Evolutionary conservation across 2,329 filamentous ascomycete species (phyloP), one percentile per base, ranked within the genome.

Genomic region (Stenocarpella maydis): DNA sequence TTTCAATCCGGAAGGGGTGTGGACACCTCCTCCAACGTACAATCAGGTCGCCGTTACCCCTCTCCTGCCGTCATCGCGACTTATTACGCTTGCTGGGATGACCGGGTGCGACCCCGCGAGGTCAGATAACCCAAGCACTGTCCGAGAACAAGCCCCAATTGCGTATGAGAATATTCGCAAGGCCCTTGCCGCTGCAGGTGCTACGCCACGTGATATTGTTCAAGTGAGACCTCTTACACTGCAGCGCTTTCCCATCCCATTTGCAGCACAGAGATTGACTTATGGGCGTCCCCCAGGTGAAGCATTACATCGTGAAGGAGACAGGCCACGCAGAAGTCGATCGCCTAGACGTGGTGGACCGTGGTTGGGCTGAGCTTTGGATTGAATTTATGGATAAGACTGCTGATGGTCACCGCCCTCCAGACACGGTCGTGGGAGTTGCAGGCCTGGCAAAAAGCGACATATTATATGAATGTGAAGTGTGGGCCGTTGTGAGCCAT

Each of bases 231-330:
- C 55, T 26, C 6, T 17, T 24, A 3, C 28, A 14, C n/a, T 3
- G 19, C 7, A 1, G 24, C 21, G 34, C 19, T 12, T 14, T 4
- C 21, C 17, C 26, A 14, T 45, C 19, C 4, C 24, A 24, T 26
- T 34, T 31, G 19, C 12, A 12, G 2, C 15, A 15, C 28, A 34
- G 28, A 5, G 2, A 24, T 41, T 50, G 52, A 67, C 34, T 26
- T 8, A n/a, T 17, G 21, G 24, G 28, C 10, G 17, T 67, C 26
- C 39, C 49, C 7, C 55, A 68, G 68, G 68, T 69, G 26, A 69
- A 67, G 43, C 68, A 69, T 12, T 69, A 69, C 52, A 67, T 69
- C 37, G 61, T 69, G 10, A 69, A 69, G 53, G 68, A 69, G 37
- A 69, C 53, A 8, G 68, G 63, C 4, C 6, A 69, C 37, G 52